Percentiles rank a stretch among this genome's conserved stretches.
These are phyloP conservation scores for Cyberlindnera veronae DNA, from an alignment of 805 yeast species.

Conservation along the genomic window DNA sequence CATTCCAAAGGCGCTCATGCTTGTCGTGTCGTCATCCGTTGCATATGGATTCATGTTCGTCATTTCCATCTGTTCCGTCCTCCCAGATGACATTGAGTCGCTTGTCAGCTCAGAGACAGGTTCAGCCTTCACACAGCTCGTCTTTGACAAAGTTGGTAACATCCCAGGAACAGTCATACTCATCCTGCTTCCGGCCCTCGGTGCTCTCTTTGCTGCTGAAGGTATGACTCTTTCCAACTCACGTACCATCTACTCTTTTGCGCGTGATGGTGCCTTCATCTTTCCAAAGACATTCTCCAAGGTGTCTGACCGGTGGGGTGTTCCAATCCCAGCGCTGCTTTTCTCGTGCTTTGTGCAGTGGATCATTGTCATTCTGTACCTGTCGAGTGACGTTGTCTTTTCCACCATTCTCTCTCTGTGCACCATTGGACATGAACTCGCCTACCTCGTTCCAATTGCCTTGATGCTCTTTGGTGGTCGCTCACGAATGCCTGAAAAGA, in stretches of 20 bases:
- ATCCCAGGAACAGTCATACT: conserved; percentile 29
- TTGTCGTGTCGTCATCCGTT: conserved; percentile 28
- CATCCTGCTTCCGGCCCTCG: conserved; percentile 24
- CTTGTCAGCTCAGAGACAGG: conserved; percentile 23
- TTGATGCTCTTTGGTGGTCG: conserved; percentile 27
- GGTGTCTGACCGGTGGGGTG: conserved; percentile 26
- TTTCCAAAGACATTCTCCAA: conserved; percentile 30
- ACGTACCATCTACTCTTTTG: conserved; percentile 34
- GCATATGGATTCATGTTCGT: conserved; percentile 32
- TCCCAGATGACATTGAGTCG: conserved; percentile 19
- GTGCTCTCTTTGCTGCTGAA: conserved; percentile 27
- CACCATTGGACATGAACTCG: conserved; percentile 32
- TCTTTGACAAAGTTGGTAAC: conserved; percentile 26
- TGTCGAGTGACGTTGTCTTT: conserved; percentile 32
- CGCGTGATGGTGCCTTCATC: conserved; percentile 33
- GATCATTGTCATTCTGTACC: conserved; percentile 30
- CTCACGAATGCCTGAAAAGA: conserved; percentile 19
- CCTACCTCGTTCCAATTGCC: conserved; percentile 31
- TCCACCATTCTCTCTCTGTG: conserved; percentile 32
- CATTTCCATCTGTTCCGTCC: conserved; percentile 29
- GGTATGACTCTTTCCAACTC: conserved; percentile 32
- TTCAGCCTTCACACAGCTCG: conserved; percentile 26
- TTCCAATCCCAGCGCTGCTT: conserved; percentile 29
- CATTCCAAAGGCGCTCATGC: conserved; percentile 34
- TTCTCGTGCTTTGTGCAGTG: conserved; percentile 26